These are phyloP conservation scores for Penicillium sp. DNA, from an alignment of 2,329 filamentous ascomycete species.

Conservation along the genomic window DNA sequence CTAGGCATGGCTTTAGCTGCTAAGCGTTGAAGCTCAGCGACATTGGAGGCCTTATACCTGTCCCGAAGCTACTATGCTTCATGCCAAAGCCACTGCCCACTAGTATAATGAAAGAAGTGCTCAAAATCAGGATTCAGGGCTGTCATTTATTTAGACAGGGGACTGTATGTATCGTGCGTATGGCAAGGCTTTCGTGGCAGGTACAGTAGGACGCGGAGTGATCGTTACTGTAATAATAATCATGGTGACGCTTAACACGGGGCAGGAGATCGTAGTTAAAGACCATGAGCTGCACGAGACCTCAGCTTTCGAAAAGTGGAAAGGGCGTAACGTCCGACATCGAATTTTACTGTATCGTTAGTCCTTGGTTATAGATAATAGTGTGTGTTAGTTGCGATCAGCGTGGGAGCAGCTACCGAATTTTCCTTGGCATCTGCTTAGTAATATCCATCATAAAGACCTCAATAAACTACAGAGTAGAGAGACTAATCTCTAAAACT, in stretches of 20 bases:
- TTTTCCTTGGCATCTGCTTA: no score
- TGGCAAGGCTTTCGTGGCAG: background rate
- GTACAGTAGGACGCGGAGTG: background rate
- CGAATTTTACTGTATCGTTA: conserved; percentile 4
- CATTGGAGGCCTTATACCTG: conserved; percentile 44
- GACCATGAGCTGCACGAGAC: background rate
- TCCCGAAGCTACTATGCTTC: conserved; percentile 43
- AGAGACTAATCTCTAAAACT: no score
- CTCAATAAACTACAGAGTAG: no score
- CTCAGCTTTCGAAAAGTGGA: background rate
- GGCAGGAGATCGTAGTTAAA: background rate
- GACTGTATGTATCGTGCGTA: background rate
- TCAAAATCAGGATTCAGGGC: conserved; percentile 15
- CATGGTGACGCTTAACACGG: background rate
- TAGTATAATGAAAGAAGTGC: conserved; percentile 40
- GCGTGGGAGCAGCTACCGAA: no score
- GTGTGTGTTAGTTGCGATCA: no score
- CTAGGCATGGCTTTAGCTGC: conserved; percentile 17
- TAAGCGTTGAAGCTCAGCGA: conserved; percentile 38
- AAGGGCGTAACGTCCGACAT: background rate
- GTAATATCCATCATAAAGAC: no score
- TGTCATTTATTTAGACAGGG: background rate
- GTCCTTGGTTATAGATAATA: no score
- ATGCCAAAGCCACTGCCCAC: conserved; percentile 45
- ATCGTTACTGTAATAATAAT: background rate